Evolutionary conservation across 495 filamentous ascomycete species (phyloP).

Genomic region (Lepidopterella palustris): DNA sequence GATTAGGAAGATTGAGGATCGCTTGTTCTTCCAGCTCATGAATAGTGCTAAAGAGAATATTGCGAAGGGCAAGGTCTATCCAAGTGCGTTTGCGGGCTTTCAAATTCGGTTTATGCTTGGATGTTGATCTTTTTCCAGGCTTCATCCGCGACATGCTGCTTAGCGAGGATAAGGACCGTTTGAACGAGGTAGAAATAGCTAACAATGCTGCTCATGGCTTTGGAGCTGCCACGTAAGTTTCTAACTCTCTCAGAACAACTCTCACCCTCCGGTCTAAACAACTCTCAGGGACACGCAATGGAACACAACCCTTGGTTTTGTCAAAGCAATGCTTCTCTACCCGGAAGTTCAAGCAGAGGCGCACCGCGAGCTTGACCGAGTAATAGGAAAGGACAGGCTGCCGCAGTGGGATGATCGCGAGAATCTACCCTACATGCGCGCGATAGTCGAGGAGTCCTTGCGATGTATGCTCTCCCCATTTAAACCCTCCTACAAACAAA

Average conservation of each 20-base stretch:
- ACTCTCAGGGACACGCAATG: not conserved
- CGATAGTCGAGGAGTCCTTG: not conserved
- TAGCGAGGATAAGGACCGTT: not conserved
- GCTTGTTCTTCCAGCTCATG: not conserved
- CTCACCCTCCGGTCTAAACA: not conserved
- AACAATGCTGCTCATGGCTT: constrained; percentile 3
- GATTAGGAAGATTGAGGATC: not conserved
- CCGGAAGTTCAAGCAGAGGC: not conserved
- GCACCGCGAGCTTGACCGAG: not conserved
- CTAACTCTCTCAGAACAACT: not conserved
- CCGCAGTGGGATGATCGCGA: not conserved
- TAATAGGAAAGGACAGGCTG: not conserved
- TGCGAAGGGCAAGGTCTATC: not conserved
- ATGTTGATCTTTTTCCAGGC: not conserved
- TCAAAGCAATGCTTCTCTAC: not conserved
- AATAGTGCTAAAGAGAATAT: not conserved
- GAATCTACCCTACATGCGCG: not conserved
- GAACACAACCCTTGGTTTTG: not conserved
- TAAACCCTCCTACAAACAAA: not conserved
- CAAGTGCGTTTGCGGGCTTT: not conserved
- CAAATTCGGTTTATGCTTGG: not conserved
- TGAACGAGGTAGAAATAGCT: not conserved
- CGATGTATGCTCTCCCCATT: not conserved
- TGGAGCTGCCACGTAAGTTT: not conserved
- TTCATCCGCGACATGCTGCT: constrained; percentile 3